These are phyloP conservation scores for Backusella australiensis DNA, from an alignment of 192 early-diverging fungal species.

Conservation along the genomic window DNA sequence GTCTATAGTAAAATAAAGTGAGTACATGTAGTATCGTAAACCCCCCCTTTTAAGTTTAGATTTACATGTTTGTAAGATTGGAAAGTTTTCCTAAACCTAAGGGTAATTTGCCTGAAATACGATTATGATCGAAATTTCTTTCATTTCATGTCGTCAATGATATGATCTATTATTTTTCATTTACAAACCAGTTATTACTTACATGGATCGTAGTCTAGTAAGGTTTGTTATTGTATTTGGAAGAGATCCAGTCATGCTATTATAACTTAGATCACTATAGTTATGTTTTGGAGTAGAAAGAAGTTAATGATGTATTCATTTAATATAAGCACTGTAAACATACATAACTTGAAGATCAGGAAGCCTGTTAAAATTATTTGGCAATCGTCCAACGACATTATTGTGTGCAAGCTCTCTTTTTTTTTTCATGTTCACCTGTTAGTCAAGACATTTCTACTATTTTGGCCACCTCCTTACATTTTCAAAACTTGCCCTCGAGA, in stretches of 20 bases:
- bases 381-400: conserved; percentile 26
- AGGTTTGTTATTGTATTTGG: conserved; percentile 15
- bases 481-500: conserved; percentile 19
- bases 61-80: conserved; percentile 18
- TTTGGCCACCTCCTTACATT: conserved; percentile 16
- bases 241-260: conserved; percentile 25
- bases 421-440: background rate
- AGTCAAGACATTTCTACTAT: background rate
- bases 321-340: background rate
- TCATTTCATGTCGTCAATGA: background rate
- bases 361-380: conserved; percentile 22
- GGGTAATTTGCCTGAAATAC: conserved; percentile 17
- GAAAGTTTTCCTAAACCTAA: conserved; percentile 15
- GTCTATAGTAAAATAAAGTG: conserved; percentile 9
- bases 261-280: conserved; percentile 23
- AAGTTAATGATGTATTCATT: background rate
- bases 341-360: conserved; percentile 22
- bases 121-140: conserved; percentile 30
- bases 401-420: conserved; percentile 23
- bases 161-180: background rate
- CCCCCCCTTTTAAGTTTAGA: background rate
- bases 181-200: background rate
- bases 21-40: background rate
- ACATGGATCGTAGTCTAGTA: conserved; percentile 19
- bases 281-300: background rate